These are phyloP conservation scores for Pseudoscleropodium purum DNA, from an alignment of 225 moss, liverwort and hornwort genomes.

Conservation along the genomic window DNA sequence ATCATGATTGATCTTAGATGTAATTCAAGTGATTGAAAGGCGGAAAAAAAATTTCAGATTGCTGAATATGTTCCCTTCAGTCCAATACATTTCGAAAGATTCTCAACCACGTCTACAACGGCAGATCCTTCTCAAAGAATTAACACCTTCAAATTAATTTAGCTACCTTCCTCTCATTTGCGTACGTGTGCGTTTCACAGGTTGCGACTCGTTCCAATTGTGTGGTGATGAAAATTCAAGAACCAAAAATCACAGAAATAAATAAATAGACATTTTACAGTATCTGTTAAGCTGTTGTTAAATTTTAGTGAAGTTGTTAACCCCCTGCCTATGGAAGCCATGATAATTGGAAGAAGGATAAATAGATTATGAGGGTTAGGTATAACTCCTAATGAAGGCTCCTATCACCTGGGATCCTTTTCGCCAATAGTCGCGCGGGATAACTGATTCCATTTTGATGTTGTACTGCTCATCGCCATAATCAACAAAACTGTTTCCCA, in stretches of 20 bases:
- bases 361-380: background rate
- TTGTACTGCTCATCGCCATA: conserved; percentile 74
- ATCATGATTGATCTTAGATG: background rate
- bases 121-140: background rate
- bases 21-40: background rate
- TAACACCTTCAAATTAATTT: background rate
- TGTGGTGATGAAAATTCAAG: background rate
- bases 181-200: background rate
- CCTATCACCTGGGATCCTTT: conserved; percentile 85
- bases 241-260: background rate
- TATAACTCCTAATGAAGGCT: background rate
- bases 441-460: conserved; percentile 66
- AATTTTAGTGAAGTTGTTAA: background rate
- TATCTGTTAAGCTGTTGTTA: background rate
- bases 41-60: background rate
- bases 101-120: background rate
- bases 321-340: background rate
- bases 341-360: background rate
- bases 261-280: background rate
- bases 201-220: background rate
- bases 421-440: conserved; percentile 68
- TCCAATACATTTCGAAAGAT: background rate
- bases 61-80: background rate
- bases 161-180: background rate
- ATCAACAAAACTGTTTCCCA: conserved; percentile 69